phyloP scores from a whole-genome alignment of 805 yeast genomes.

The Candida nonsorbophila region DNA sequence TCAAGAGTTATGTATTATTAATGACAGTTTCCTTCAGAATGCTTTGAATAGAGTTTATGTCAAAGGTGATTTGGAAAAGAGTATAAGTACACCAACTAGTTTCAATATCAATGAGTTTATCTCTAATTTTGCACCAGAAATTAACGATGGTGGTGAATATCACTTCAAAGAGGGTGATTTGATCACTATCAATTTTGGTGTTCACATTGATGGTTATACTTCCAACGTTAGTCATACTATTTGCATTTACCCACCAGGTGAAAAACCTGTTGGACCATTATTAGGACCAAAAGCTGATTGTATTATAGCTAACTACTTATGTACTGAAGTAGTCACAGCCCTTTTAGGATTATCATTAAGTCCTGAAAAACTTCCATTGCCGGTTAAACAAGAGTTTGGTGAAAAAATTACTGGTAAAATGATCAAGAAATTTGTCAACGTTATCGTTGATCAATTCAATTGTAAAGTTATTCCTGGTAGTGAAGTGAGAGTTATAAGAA shows the following conservation, averaged over 20 bases:
- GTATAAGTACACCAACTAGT: slow-evolving; percentile 88
- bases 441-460: slow-evolving; percentile 78
- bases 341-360: slow-evolving; percentile 67
- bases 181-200: slow-evolving; percentile 80
- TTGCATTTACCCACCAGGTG: slow-evolving; percentile 71
- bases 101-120: slow-evolving; percentile 79
- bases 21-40: slow-evolving; percentile 68
- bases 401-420: slow-evolving; percentile 55
- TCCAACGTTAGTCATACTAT: slow-evolving; percentile 81
- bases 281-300: slow-evolving; percentile 87
- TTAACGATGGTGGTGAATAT: slow-evolving; percentile 50
- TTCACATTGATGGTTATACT: slow-evolving; percentile 93
- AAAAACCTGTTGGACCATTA: slow-evolving; percentile 68
- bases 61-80: slow-evolving; percentile 72
- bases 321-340: slow-evolving; percentile 78
- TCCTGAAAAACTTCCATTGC: slow-evolving; percentile 70
- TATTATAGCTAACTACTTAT: slow-evolving; percentile 80
- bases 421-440: slow-evolving; percentile 73
- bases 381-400: slow-evolving; percentile 34
- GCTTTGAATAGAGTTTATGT: slow-evolving; percentile 58
- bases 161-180: slow-evolving; percentile 72
- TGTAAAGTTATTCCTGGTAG: slow-evolving; percentile 91
- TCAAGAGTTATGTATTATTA: slow-evolving; percentile 73
- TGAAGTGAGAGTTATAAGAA: slow-evolving; percentile 82
- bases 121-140: slow-evolving; percentile 81